Base-by-base conservation (phyloP, 176 grass and related monocot genomes). In the Leersia perrieri region DNA sequence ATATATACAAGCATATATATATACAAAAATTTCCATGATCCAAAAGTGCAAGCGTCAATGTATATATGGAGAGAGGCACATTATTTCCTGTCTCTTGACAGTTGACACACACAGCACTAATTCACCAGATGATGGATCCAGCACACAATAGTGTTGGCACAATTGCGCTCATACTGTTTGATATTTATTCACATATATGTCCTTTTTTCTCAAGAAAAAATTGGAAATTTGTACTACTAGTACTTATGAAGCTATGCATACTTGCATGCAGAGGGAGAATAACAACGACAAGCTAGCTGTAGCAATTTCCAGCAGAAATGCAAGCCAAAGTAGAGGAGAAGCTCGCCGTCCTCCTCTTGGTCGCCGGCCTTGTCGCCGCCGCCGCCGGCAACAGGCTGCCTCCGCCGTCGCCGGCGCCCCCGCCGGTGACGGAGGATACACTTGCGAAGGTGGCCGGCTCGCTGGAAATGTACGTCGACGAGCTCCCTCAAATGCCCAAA, bases 401-500 rank as follows among this genome's bases (percentile, higher is more conserved):
- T 15, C 20, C 47, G 47, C 44, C 28, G 10, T 41, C 58, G n/a
- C 20, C 47, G 47, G 15, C 47, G 47, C 26, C 65, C 14, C 61
- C 76, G 41, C 70, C 90, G 13, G 76, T 87, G 22, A 61, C 94
- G 3, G 90, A 82, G 20, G 67, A 84, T 0, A 58, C 18, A 10
- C 90, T 97, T 2, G 33, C 76, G 51, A 51, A 81, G 39, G 55
- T 93, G 22, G 94, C 94, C 63, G 68, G 49, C 25, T 88, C 88
- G 5, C 88, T 93, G 36, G 75, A 93, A 77, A 97, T 84, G 88
- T 93, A 93, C 80, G 79, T 97, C 8, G 94, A 93, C 69, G 18
- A 16, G 20, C 94, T 97, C 39, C 94, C 90, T 0, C 60, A 82
- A 72, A 93, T 97, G 90, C 90, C 90, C 2, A 97, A 97, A 45